Evolutionary conservation across 805 yeast species (phyloP).

Genomic region (Grigorovia humatica): DNA sequence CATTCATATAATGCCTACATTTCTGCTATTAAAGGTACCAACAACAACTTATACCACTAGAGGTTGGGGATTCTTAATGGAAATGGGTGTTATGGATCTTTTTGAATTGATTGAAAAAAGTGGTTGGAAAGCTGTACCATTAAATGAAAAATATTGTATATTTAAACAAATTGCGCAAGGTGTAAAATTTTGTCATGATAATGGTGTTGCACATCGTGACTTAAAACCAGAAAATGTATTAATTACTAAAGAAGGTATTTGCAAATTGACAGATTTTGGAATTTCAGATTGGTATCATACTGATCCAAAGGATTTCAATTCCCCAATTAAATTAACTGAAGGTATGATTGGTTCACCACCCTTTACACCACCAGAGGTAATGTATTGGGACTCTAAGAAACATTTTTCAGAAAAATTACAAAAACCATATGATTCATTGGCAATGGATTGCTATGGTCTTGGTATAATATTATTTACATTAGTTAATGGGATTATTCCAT

Average conservation of each 20-base stretch:
- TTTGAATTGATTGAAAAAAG: constrained; percentile 44
- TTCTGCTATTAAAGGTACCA: constrained; percentile 47
- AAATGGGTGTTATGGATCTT: constrained; percentile 56
- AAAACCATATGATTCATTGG: constrained; percentile 49
- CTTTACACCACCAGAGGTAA: constrained; percentile 70
- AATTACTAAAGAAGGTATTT: constrained; percentile 47
- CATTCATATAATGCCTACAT: constrained; percentile 50
- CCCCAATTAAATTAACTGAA: constrained; percentile 30
- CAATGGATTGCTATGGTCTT: constrained; percentile 64
- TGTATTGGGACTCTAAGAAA: constrained; percentile 32
- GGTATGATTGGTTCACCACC: constrained; percentile 73
- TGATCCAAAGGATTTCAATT: constrained; percentile 39
- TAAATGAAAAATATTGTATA: constrained; percentile 48
- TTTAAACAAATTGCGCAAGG: constrained; percentile 64
- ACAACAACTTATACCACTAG: constrained; percentile 44
- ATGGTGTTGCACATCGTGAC: constrained; percentile 64
- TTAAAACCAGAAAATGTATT: constrained; percentile 67
- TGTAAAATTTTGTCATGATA: constrained; percentile 49
- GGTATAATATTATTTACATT: constrained; percentile 60
- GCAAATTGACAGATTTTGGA: constrained; percentile 69
- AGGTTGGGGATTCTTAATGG: constrained; percentile 72
- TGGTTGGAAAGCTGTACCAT: constrained; percentile 48
- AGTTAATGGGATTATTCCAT: constrained; percentile 51
- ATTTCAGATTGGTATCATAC: constrained; percentile 58
- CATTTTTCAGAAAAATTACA: constrained; percentile 26